Evolutionary conservation across 2,329 filamentous ascomycete species (phyloP), one percentile per base, ranked within the genome.

Genomic region (Aspergillus carbonarius): DNA sequence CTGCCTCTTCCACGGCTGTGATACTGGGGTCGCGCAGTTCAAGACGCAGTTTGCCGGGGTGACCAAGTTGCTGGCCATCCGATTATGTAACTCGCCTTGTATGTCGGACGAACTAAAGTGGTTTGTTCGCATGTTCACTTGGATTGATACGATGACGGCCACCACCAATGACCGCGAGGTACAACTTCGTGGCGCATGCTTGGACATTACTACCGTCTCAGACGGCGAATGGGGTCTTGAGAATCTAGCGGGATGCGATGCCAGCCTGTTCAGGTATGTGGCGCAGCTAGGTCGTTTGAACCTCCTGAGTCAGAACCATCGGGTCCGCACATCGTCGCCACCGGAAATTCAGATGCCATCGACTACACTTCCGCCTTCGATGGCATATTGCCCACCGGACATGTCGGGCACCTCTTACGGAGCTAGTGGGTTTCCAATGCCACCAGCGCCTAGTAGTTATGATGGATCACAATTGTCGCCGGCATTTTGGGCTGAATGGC

Each of bases 51-150:
- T 97, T 68, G 92, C 92, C 0, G 93, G 93, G 0, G 92, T 97
- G 39, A 93, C 92, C 76, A 96, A 96, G 79, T 86, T 98, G 32
- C 83, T 97, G 10, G 85, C 88, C 4, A 85, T 96, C 78, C 85
- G 92, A 59, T 85, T 89, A 63, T 80, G 85, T 71, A 76, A 82
- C 72, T 68, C 86, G 69, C 74, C 85, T 47, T 81, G 81, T 12
- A 79, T 86, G 52, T 90, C 92, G 60, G 89, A 91, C 59, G 86
- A 88, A 30, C 68, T 77, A 18, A 78, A 76, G 12, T 97, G 93
- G 93, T 93, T 96, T 79, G 91, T 96, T 68, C 88, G 91, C 42
- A 87, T 96, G 66, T 97, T 97, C 70, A 95, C 91, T 34, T 96
- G 93, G 82, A 96, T 96, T 71, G 93, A 97, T 73, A 91, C 93